Base-by-base conservation (phyloP, 148 eudicot species). In the Heliosperma pusillum region DNA sequence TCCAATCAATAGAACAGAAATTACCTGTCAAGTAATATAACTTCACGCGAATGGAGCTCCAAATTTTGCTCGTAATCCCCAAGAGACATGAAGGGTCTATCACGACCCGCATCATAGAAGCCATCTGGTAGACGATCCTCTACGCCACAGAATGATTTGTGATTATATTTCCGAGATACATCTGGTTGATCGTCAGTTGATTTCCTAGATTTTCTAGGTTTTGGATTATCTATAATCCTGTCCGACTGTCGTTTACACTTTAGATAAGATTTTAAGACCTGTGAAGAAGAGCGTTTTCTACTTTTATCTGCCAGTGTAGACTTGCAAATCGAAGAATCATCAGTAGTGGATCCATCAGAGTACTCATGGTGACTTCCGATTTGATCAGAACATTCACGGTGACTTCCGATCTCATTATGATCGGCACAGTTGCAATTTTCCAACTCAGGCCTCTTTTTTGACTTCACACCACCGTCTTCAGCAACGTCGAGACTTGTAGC, bases 41-140 rank as follows among this genome's bases (percentile, higher is more conserved):
- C 96, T 84, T 95, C 98, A 75, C 98, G 98, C 1, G 97, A 87
- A 77, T 84, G 80, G 36, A 87, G 79, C 66, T 87, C 87, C 70
- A 86, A 77, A 69, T 52, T 84, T 73, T 84, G 79, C 80, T 92
- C 96, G 77, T 95, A 91, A 56, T 79, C 85, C 64, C 64, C 62
- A n/a, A 92, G 85, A 20, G 91, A 82, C 92, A 88, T 83, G 72
- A 95, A 95, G 40, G 98, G 98, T 16, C 97, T 89, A 83, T 91
- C 96, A 53, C 98, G 86, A 27, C 98, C 98, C n/a, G 97, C 98
- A 85, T 95, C 98, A 89, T 89, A 95, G 80, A 95, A 95, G 22
- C 98, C 98, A 84, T 95, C 98, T 27, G 92, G 87, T 55, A 95
- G 80, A 84, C 73, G 76, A 77, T 95, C 98, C 61, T 88, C 86